A percentile compares a stretch with the other conserved stretches of the same genome.
Conservation (phyloP, 345 rosid genomes). For the Psidium friedrichsthalianum region DNA sequence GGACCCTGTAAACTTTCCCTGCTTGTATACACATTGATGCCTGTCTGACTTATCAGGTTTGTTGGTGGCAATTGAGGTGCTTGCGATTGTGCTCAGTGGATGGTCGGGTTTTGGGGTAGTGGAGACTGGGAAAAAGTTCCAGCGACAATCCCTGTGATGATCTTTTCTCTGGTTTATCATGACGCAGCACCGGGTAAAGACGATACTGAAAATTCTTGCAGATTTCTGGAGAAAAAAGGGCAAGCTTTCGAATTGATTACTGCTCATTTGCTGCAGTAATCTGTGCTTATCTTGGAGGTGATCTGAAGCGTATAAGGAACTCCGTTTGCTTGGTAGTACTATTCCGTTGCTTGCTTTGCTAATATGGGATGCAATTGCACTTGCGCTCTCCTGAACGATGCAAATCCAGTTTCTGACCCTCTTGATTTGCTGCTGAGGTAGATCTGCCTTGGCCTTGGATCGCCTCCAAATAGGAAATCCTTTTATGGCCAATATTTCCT, state of each 20-base stretch:
- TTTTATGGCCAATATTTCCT: background rate
- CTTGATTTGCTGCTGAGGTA: slow-evolving; percentile 41
- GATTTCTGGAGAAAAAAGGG: background rate
- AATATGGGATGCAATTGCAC: slow-evolving; percentile 48
- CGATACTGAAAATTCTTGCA: background rate
- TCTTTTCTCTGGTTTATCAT: slow-evolving; percentile 55
- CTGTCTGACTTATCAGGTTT: slow-evolving; percentile 19
- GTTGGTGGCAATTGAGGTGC: slow-evolving; percentile 40
- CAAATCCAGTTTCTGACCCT: slow-evolving; percentile 35
- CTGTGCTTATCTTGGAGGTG: slow-evolving; percentile 58
- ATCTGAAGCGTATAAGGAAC: slow-evolving; percentile 32
- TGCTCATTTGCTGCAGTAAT: slow-evolving; percentile 24
- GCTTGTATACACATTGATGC: background rate
- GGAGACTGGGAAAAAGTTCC: slow-evolving; percentile 52
- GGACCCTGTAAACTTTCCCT: background rate
- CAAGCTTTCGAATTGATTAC: background rate
- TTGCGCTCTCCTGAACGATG: slow-evolving; percentile 27
- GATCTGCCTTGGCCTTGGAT: background rate
- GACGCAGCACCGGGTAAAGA: slow-evolving; percentile 44
- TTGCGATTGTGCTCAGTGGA: slow-evolving; percentile 30
- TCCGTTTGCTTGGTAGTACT: slow-evolving; percentile 44
- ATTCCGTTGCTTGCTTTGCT: slow-evolving; percentile 48
- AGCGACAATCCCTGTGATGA: slow-evolving; percentile 41
- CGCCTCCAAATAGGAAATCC: background rate
- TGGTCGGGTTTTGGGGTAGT: slow-evolving; percentile 37